A percentile compares a stretch with the other conserved stretches of the same genome.
phyloP scores from a whole-genome alignment of 116 monocot genomes.

The Posidonia oceanica region DNA sequence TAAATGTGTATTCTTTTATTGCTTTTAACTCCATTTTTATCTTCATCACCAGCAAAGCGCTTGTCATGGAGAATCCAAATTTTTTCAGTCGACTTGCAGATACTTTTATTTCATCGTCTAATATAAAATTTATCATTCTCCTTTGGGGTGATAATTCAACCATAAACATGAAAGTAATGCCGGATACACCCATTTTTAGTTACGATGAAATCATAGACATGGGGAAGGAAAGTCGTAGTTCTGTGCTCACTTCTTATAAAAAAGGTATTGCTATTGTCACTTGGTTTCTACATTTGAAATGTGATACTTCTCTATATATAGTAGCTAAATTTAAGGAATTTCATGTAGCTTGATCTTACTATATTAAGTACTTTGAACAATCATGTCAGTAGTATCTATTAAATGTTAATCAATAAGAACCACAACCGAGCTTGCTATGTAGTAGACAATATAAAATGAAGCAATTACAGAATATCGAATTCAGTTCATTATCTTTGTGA shows the following conservation, averaged over 20 bases:
- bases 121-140: slow-evolving; percentile 55
- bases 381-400: no score
- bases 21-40: slow-evolving; percentile 1
- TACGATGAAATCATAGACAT: slow-evolving; percentile 66
- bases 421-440: no score
- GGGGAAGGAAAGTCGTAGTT: slow-evolving; percentile 36
- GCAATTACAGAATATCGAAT: no score
- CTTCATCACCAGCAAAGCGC: slow-evolving; percentile 44
- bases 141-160: slow-evolving; percentile 79
- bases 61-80: slow-evolving; percentile 70
- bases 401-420: no score
- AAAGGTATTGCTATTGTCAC: slow-evolving; percentile 29
- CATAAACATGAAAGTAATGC: slow-evolving; percentile 18
- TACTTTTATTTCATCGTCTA: slow-evolving; percentile 25
- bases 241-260: slow-evolving; percentile 20
- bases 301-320: not conserved
- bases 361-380: no score
- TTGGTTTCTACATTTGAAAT: not conserved
- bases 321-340: not conserved
- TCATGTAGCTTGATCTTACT: not conserved
- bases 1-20: not conserved
- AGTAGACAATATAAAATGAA: no score
- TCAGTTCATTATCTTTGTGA: no score
- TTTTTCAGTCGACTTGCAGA: slow-evolving; percentile 57
- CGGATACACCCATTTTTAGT: slow-evolving; percentile 33